Evolutionary conservation across 495 filamentous ascomycete species (phyloP), one percentile per base, ranked within the genome.

Genomic region (Lepidopterella palustris): DNA sequence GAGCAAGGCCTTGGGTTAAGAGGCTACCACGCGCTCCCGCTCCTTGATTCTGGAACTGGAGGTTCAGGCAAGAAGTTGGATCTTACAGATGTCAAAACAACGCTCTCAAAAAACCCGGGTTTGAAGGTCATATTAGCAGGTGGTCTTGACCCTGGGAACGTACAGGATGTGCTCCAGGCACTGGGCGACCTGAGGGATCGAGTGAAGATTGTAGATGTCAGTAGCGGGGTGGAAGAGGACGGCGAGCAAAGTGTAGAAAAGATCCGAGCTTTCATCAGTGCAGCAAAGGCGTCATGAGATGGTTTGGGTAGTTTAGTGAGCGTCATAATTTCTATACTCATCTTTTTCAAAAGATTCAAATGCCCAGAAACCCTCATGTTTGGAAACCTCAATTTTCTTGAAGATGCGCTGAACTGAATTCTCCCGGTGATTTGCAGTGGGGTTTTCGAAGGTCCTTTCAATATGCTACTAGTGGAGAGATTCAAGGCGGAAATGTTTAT

Each of bases 181-280:
- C 71, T 88, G 29, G 84, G 83, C 3, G 66, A 77, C 15, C 72
- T 78, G 5, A 78, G 75, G 25, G 72, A 74, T 4, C 79, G 84
- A 66, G 82, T 97, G 3, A 75, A 89, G 35, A 92, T 85, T 1
- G 86, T 99, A 35, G 93, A 99, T 77, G 88, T 96, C 4, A 95
- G 90, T 68, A 95, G 88, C 66, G 93, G 93, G 0, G 90, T 99
- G 11, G 93, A 98, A 76, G 80, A 57, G 8, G 24, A 87, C 63
- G 93, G 92, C 8, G 72, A 77, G 67, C 95, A 99, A 69, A 87
- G 87, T 72, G 48, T 90, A 52, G 82, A 85, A 55, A 95, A 88
- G 76, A 97, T 99, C 57, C 75, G 77, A 61, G 82, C 76, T 10
- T 99, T 99, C 73, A 80, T 97, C 6, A 53, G 31, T 26, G 65